Conservation (phyloP, 805 yeast species). For the Pichia nanzhaoensis region DNA sequence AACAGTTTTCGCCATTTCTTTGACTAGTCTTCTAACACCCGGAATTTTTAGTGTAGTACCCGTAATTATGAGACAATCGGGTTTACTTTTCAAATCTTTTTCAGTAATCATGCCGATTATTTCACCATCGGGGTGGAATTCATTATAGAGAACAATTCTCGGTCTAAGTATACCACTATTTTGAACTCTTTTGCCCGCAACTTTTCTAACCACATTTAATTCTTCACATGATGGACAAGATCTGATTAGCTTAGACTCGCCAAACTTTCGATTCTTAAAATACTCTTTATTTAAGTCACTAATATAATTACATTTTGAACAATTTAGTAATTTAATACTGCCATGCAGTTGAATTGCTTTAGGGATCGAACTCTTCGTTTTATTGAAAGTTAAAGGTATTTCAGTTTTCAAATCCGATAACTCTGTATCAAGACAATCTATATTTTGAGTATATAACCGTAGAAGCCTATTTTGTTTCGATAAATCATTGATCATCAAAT, state of each 20-base stretch:
- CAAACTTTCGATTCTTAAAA: constrained; percentile 28
- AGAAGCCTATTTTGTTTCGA: constrained; percentile 58
- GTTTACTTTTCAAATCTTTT: constrained; percentile 52
- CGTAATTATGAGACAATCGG: constrained; percentile 74
- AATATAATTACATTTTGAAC: constrained; percentile 67
- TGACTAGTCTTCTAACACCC: constrained; percentile 56
- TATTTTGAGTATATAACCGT: constrained; percentile 81
- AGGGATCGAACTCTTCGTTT: constrained; percentile 29
- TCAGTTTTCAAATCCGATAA: constrained; percentile 43
- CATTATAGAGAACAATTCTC: constrained; percentile 63
- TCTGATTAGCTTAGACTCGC: constrained; percentile 33
- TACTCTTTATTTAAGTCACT: constrained; percentile 46
- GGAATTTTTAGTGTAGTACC: constrained; percentile 85
- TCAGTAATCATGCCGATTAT: constrained; percentile 72
- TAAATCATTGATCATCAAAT: constrained; percentile 51
- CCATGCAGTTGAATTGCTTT: constrained; percentile 81
- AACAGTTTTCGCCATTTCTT: constrained; percentile 52
- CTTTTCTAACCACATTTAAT: constrained; percentile 43
- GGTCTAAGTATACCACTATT: constrained; percentile 60
- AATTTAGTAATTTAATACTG: constrained; percentile 61
- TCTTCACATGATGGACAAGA: constrained; percentile 63
- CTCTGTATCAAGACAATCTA: constrained; percentile 70
- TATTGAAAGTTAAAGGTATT: constrained; percentile 38
- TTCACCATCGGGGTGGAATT: constrained; percentile 82
- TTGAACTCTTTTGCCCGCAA: constrained; percentile 62